Evolutionary conservation across 169 alveolate species (phyloP).

Genomic region (Theileria parva): DNA sequence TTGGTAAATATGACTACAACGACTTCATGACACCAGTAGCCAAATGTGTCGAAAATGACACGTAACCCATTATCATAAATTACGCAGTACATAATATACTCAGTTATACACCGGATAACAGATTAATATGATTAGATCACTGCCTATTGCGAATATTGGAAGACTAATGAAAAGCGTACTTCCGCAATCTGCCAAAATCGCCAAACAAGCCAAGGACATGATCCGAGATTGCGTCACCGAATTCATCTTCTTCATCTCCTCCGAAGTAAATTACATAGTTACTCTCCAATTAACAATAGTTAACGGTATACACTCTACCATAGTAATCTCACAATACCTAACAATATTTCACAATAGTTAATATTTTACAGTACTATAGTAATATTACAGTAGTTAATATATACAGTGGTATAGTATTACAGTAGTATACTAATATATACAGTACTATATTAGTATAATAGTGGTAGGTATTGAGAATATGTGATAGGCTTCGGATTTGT

Average conservation of each 20-base stretch:
- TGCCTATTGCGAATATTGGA: slow-evolving; percentile 94
- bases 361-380: too few species aligned
- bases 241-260: slow-evolving; percentile 90
- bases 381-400: too few species aligned
- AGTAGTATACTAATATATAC: too few species aligned
- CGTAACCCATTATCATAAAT: background rate
- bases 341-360: too few species aligned
- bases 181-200: slow-evolving; percentile 89
- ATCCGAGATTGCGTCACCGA: slow-evolving; percentile 94
- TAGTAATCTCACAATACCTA: too few species aligned
- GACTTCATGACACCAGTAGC: background rate
- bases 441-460: too few species aligned
- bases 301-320: too few species aligned
- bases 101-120: background rate
- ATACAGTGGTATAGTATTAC: too few species aligned
- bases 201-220: slow-evolving; percentile 93
- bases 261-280: slow-evolving; percentile 79
- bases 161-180: slow-evolving; percentile 92
- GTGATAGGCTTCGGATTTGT: slow-evolving; percentile 90
- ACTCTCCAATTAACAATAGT: too few species aligned
- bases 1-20: background rate
- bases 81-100: background rate
- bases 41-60: slow-evolving; percentile 25
- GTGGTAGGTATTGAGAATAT: background rate
- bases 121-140: slow-evolving; percentile 54